These are phyloP conservation scores for Fusarium duplospermum DNA, from an alignment of 2,329 filamentous ascomycete species.

Conservation along the genomic window DNA sequence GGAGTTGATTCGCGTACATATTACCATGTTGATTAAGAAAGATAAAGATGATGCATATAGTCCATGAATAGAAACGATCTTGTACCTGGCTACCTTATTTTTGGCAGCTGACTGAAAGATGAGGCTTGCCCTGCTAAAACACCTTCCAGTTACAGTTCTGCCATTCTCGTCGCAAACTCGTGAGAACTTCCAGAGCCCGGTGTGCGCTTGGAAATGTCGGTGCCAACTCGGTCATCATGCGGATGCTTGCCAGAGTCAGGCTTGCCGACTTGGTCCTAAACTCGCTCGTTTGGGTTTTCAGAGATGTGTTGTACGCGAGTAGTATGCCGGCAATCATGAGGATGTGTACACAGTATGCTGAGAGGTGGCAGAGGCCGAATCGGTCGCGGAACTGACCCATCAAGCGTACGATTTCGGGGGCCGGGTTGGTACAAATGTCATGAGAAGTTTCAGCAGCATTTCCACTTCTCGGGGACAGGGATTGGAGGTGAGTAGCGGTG, in stretches of 20 bases:
- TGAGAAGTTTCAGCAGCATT: not conserved
- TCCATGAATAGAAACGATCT: not conserved
- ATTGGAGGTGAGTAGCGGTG: not conserved
- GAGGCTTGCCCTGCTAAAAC: too few relatives aligned
- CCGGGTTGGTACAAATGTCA: not conserved
- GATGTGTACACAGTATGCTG: not conserved
- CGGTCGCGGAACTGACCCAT: not conserved
- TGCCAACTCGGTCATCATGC: not conserved
- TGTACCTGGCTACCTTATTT: not conserved
- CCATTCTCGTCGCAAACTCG: not conserved
- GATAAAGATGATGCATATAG: not conserved
- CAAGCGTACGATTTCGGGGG: not conserved
- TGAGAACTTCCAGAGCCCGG: not conserved
- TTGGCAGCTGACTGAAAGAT: too few relatives aligned
- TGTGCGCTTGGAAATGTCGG: not conserved
- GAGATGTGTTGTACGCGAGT: not conserved
- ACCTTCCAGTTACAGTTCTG: not conserved
- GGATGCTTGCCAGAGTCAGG: not conserved
- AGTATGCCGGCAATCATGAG: not conserved
- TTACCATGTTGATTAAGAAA: not conserved
- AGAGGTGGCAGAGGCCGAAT: not conserved
- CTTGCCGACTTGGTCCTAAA: not conserved
- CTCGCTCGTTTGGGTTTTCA: not conserved
- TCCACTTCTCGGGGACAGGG: not conserved
- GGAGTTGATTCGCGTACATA: not conserved